Evolutionary conservation across 1,139 yeast genomes (phyloP).

Genomic region (Debaryomyces psychrophilus): DNA sequence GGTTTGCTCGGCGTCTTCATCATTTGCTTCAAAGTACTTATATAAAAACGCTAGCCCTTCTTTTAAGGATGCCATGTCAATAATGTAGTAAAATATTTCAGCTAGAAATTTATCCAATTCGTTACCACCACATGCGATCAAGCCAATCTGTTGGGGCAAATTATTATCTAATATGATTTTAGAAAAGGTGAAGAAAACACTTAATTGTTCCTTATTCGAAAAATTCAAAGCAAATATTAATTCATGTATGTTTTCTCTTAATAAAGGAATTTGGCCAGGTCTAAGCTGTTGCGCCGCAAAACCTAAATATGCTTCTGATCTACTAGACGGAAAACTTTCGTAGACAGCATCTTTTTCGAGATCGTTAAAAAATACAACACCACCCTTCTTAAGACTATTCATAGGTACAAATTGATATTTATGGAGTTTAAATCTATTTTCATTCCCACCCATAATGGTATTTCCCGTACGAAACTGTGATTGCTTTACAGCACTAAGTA

Average conservation of each 20-base stretch:
- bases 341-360: slow-evolving; percentile 67
- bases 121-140: slow-evolving; percentile 59
- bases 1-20: slow-evolving; percentile 28
- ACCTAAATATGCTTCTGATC: slow-evolving; percentile 42
- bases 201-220: slow-evolving; percentile 50
- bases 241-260: slow-evolving; percentile 76
- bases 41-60: slow-evolving; percentile 49
- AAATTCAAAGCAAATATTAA: slow-evolving; percentile 72
- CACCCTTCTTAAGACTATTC: slow-evolving; percentile 29
- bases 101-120: slow-evolving; percentile 35
- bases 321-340: slow-evolving; percentile 44
- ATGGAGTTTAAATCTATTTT: slow-evolving; percentile 41
- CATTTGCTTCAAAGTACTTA: slow-evolving; percentile 34
- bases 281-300: slow-evolving; percentile 26
- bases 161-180: slow-evolving; percentile 57
- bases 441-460: slow-evolving; percentile 37
- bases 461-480: slow-evolving; percentile 41
- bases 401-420: slow-evolving; percentile 37
- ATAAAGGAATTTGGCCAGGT: slow-evolving; percentile 67
- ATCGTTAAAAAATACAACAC: slow-evolving; percentile 76
- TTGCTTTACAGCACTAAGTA: slow-evolving; percentile 38
- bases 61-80: slow-evolving; percentile 31
- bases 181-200: slow-evolving; percentile 51
- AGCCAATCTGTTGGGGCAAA: slow-evolving; percentile 79
- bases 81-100: slow-evolving; percentile 36